phyloP scores from a whole-genome alignment of 73 alveolate genomes.

The Paramecium caudatum region DNA sequence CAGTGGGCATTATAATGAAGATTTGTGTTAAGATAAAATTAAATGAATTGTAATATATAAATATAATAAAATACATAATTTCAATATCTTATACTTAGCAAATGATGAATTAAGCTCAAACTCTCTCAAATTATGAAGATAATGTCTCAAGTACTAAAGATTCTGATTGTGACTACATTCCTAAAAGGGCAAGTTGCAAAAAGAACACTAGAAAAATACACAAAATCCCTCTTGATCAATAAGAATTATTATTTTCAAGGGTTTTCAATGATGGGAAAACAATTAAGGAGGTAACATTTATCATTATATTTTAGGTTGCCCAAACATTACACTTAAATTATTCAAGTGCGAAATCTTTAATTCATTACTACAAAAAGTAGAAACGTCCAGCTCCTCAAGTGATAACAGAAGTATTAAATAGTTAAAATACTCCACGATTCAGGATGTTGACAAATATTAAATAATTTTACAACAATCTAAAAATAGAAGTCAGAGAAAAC shows the following conservation, averaged over 20 bases:
- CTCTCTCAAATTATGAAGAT: no score
- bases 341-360: slow-evolving; percentile 63
- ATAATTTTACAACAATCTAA: slow-evolving; percentile 8
- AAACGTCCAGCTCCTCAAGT: slow-evolving; percentile 38
- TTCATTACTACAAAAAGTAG: slow-evolving; percentile 53
- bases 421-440: neutral
- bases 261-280: slow-evolving; percentile 35
- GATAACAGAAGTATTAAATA: neutral
- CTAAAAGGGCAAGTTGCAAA: slow-evolving; percentile 7
- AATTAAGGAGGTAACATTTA: slow-evolving; percentile 31
- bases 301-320: slow-evolving; percentile 27
- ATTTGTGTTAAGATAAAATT: no score
- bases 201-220: slow-evolving; percentile 21
- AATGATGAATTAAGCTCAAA: no score
- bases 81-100: no score
- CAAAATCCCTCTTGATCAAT: slow-evolving; percentile 11
- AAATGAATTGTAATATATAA: no score
- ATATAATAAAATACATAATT: no score
- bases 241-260: neutral
- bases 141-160: neutral
- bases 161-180: slow-evolving; percentile 4
- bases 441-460: neutral
- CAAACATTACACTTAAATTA: slow-evolving; percentile 27
- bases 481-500: slow-evolving; percentile 40
- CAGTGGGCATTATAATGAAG: no score